A percentile compares a stretch with the other conserved stretches of the same genome.
These are phyloP conservation scores for Pseudonectria foliicola DNA, from an alignment of 2,329 filamentous ascomycete genomes.

Conservation along the genomic window DNA sequence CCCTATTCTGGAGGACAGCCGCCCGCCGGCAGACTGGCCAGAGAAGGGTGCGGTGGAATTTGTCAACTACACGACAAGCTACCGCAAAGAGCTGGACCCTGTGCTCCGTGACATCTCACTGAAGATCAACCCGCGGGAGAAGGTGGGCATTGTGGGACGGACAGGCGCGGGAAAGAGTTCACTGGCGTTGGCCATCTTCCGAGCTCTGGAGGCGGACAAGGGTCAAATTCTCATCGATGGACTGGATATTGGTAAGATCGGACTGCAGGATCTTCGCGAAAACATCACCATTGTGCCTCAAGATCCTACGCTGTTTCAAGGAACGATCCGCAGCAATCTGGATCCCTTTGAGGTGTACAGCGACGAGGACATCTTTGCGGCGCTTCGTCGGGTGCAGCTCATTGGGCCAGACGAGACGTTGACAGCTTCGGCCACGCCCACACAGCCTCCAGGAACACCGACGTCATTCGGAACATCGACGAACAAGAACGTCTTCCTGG, in stretches of 20 bases:
- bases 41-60: slow-evolving; percentile 82
- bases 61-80: slow-evolving; percentile 79
- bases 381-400: slow-evolving; percentile 80
- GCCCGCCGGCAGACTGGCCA: slow-evolving; percentile 78
- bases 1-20: slow-evolving; percentile 67
- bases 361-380: slow-evolving; percentile 83
- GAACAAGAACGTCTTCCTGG: slow-evolving; percentile 93
- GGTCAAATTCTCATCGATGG: slow-evolving; percentile 88
- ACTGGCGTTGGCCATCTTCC: slow-evolving; percentile 85
- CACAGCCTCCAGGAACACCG: slow-evolving; percentile 16
- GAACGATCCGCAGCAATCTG: slow-evolving; percentile 84
- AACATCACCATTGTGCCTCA: slow-evolving; percentile 97
- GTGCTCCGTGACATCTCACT: slow-evolving; percentile 81
- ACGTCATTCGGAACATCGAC: slow-evolving; percentile 38
- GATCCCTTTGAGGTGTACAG: slow-evolving; percentile 87
- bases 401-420: slow-evolving; percentile 55
- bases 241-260: slow-evolving; percentile 83
- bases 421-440: slow-evolving; percentile 22
- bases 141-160: slow-evolving; percentile 91
- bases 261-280: slow-evolving; percentile 86
- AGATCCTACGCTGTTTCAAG: slow-evolving; percentile 89
- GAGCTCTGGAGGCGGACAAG: slow-evolving; percentile 81
- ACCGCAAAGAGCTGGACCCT: slow-evolving; percentile 78
- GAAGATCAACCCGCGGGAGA: slow-evolving; percentile 78
- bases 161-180: slow-evolving; percentile 97